Evolutionary conservation across 768 basidiomycete species (phyloP).

Genomic region (Cystofilobasidium bisporidii): DNA sequence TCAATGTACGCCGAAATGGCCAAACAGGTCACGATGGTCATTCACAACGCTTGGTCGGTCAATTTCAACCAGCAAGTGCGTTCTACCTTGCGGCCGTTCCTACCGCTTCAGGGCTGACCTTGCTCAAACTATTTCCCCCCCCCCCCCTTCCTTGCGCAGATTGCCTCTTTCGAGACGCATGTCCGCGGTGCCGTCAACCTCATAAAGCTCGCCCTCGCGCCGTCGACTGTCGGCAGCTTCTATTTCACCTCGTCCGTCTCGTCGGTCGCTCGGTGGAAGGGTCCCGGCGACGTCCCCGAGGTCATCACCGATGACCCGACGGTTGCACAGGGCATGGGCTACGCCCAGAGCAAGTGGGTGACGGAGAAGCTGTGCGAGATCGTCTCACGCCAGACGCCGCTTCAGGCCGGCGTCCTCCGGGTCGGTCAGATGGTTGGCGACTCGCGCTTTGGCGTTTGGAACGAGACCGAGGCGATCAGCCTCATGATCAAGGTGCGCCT

Average conservation of each 20-base stretch:
- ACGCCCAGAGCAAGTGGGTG: slow-evolving; percentile 49
- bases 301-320: slow-evolving; percentile 4
- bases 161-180: slow-evolving; percentile 49
- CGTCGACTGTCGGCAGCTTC: slow-evolving; percentile 43
- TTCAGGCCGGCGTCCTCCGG: slow-evolving; percentile 43
- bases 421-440: slow-evolving; percentile 56
- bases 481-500: slow-evolving; percentile 14
- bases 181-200: slow-evolving; percentile 48
- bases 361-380: slow-evolving; percentile 47
- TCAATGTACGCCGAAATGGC: slow-evolving; percentile 42
- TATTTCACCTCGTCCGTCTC: slow-evolving; percentile 51
- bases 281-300: slow-evolving; percentile 17
- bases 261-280: slow-evolving; percentile 26
- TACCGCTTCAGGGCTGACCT: too few relatives aligned
- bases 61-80: slow-evolving; percentile 45
- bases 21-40: slow-evolving; percentile 43
- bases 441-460: slow-evolving; percentile 47
- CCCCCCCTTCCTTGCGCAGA: not conserved
- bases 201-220: slow-evolving; percentile 45
- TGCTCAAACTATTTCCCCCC: too few relatives aligned
- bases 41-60: slow-evolving; percentile 53
- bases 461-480: slow-evolving; percentile 45
- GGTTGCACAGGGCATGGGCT: slow-evolving; percentile 30
- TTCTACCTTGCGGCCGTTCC: too few relatives aligned
- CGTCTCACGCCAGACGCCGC: slow-evolving; percentile 38